Evolutionary conservation across 2,329 filamentous ascomycete genomes (phyloP).

Genomic region (Camillea tinctor): DNA sequence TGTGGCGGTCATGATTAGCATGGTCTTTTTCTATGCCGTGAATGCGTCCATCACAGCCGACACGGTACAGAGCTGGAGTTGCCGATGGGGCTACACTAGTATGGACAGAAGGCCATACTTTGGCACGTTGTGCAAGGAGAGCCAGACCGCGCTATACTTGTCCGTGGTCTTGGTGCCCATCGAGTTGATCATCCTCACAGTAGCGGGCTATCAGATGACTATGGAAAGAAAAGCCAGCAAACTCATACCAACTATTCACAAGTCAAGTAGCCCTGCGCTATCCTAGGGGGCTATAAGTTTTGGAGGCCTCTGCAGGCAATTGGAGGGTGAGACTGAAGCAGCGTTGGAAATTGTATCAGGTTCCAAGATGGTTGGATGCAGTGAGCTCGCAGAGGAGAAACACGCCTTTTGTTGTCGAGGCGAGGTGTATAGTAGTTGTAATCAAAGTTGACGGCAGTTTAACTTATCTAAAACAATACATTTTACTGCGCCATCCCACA

Average conservation of each 20-base stretch:
- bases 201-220: conserved; percentile 45
- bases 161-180: conserved; percentile 57
- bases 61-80: conserved; percentile 62
- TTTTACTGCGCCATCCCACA: too few relatives aligned
- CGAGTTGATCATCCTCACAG: conserved; percentile 47
- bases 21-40: conserved; percentile 57
- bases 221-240: conserved; percentile 39
- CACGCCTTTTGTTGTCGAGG: conserved; percentile 9
- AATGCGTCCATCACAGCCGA: conserved; percentile 52
- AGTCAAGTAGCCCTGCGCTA: conserved; percentile 27
- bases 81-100: conserved; percentile 55
- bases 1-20: conserved; percentile 49
- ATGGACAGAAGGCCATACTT: conserved; percentile 56
- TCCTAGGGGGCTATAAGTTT: conserved; percentile 11
- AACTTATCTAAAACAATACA: conserved; percentile 13
- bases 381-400: conserved; percentile 2
- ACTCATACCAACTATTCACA: conserved; percentile 16
- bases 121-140: conserved; percentile 55
- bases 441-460: conserved; percentile 10
- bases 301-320: background rate
- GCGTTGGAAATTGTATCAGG: background rate
- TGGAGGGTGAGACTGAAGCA: background rate
- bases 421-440: conserved; percentile 22
- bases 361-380: conserved; percentile 1
- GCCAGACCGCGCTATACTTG: conserved; percentile 52